Evolutionary conservation across 768 basidiomycete genomes (phyloP).

Genomic region (Rhodotorula toruloides): DNA sequence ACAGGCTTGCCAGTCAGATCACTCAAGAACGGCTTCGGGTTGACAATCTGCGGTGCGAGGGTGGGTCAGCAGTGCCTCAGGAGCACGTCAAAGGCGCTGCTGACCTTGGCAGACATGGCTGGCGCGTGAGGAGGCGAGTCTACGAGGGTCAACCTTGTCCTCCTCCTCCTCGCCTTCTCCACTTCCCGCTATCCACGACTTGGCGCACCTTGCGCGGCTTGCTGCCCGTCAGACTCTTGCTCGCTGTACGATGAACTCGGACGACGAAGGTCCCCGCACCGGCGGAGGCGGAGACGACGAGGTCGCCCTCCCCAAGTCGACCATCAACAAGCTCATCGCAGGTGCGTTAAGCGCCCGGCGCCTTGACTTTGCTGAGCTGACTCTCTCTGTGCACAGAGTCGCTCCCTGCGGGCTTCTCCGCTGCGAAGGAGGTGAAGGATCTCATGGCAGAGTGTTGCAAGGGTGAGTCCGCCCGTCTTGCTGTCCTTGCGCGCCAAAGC

Average conservation of each 20-base stretch:
- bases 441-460: conserved; percentile 97
- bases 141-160: background rate
- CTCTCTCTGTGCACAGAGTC: conserved; percentile 60
- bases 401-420: conserved; percentile 76
- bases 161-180: background rate
- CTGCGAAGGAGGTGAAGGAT: conserved; percentile 94
- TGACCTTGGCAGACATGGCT: conserved; percentile 21
- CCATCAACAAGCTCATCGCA: conserved; percentile 91
- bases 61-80: background rate
- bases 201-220: no score
- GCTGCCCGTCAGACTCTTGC: background rate
- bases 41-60: conserved; percentile 76
- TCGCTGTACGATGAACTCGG: conserved; percentile 61
- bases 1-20: conserved; percentile 97
- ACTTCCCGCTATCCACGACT: no score
- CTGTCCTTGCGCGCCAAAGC: background rate
- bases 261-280: conserved; percentile 70
- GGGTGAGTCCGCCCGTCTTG: conserved; percentile 55
- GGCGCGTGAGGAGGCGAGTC: background rate
- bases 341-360: conserved; percentile 51
- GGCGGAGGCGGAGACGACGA: conserved; percentile 76
- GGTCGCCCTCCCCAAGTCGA: conserved; percentile 90
- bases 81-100: background rate
- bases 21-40: conserved; percentile 98
- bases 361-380: background rate